Conservation (phyloP, 2,329 filamentous ascomycete species). For the Exserohilum rostratum region DNA sequence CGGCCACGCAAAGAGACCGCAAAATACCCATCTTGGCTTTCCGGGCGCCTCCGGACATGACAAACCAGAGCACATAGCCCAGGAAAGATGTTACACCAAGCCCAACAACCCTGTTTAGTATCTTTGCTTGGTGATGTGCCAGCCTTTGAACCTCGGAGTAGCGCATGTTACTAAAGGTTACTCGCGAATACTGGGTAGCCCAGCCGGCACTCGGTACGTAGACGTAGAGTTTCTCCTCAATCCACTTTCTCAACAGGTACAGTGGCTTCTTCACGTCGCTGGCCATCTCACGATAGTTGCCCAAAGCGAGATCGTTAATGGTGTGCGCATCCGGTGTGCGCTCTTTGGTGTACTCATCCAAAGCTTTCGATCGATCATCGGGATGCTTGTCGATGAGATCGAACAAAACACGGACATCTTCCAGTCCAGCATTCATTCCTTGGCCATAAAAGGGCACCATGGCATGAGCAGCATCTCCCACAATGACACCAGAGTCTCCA, state of each 20-base stretch:
- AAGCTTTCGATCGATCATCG: conserved; percentile 52
- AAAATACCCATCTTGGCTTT: conserved; percentile 37
- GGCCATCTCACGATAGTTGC: conserved; percentile 95
- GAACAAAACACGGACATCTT: conserved; percentile 91
- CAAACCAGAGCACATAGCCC: conserved; percentile 30
- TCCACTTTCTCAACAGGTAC: conserved; percentile 80
- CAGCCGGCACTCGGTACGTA: conserved; percentile 80
- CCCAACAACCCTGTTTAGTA: conserved; percentile 40
- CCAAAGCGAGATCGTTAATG: conserved; percentile 88
- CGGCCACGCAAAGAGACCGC: conserved; percentile 33
- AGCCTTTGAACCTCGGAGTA: conserved; percentile 81
- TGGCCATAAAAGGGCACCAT: conserved; percentile 99
- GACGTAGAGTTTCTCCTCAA: conserved; percentile 83
- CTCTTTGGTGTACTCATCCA: conserved; percentile 75
- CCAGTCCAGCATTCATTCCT: conserved; percentile 95
- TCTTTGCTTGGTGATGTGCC: conserved; percentile 58
- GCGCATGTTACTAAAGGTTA: conserved; percentile 91
- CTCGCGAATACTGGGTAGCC: conserved; percentile 88
- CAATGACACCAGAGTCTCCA: conserved; percentile 75
- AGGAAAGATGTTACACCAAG: conserved; percentile 23
- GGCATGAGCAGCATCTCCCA: conserved; percentile 94
- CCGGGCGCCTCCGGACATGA: conserved; percentile 27
- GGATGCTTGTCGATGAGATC: conserved; percentile 75
- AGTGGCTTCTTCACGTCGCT: conserved; percentile 77
- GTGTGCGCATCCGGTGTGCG: conserved; percentile 81